These are phyloP conservation scores for Plasmodium inui DNA, from an alignment of 169 alveolate genomes.

Conservation along the genomic window DNA sequence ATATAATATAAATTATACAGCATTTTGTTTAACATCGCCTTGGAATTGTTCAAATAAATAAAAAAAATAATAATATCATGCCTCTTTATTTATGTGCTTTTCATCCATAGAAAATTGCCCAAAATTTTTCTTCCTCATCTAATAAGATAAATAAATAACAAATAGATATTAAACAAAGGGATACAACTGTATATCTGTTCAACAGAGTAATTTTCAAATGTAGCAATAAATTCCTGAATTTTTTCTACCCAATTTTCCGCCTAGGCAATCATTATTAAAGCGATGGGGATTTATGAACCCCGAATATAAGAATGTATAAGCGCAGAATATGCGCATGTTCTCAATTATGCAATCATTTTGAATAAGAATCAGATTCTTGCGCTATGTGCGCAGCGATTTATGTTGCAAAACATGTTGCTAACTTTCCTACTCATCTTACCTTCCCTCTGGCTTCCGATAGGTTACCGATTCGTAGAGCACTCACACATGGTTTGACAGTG, in stretches of 20 bases:
- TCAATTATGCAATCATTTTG: neutral
- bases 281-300: neutral
- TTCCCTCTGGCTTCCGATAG: neutral
- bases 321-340: neutral
- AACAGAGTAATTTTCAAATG: neutral
- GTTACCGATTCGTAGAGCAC: neutral
- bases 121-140: neutral
- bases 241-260: neutral
- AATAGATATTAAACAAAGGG: neutral
- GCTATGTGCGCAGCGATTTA: neutral
- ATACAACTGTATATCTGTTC: neutral
- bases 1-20: neutral
- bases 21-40: neutral
- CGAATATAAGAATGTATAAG: neutral
- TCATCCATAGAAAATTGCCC: neutral
- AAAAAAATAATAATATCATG: neutral
- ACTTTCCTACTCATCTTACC: neutral
- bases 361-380: neutral
- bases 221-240: neutral
- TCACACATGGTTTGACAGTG: neutral
- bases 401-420: neutral
- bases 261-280: neutral
- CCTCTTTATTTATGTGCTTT: neutral
- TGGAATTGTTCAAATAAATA: neutral
- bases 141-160: neutral